Conservation (phyloP, 2,329 filamentous ascomycete species). For the Graphium sp. region DNA sequence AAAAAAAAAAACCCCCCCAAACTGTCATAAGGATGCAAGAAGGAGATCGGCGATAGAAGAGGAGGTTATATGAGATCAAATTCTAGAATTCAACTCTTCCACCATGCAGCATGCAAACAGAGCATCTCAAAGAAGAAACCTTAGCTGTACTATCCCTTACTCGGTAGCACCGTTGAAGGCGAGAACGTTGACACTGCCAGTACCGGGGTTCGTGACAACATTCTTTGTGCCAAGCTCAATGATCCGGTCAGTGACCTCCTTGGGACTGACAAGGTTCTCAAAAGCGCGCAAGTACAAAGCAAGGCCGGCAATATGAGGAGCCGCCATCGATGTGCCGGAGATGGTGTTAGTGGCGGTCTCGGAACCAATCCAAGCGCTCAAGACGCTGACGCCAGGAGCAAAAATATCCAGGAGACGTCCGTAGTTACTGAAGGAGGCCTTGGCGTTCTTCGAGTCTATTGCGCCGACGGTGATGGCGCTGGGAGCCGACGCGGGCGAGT, state of each 20-base stretch:
- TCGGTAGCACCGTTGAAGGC: slow-evolving; percentile 30
- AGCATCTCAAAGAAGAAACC: too few species aligned
- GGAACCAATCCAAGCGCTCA: slow-evolving; percentile 26
- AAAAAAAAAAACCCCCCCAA: too few species aligned
- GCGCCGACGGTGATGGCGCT: slow-evolving; percentile 36
- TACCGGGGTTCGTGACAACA: slow-evolving; percentile 20
- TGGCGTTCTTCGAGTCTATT: slow-evolving; percentile 18
- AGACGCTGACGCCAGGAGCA: slow-evolving; percentile 27
- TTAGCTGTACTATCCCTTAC: neutral
- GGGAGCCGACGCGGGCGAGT: slow-evolving; percentile 28
- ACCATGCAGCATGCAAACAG: too few species aligned
- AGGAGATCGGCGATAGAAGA: too few species aligned
- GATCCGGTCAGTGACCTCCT: slow-evolving; percentile 29
- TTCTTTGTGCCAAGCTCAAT: slow-evolving; percentile 20
- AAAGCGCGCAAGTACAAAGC: slow-evolving; percentile 25
- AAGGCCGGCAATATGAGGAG: slow-evolving; percentile 43
- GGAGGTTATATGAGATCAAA: too few species aligned
- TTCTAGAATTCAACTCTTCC: too few species aligned
- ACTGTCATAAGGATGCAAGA: too few species aligned
- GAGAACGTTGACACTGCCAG: slow-evolving; percentile 30
- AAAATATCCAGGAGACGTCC: slow-evolving; percentile 30
- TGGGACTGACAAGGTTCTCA: slow-evolving; percentile 20
- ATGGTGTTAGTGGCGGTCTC: slow-evolving; percentile 24
- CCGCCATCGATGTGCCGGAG: slow-evolving; percentile 45
- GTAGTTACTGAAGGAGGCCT: slow-evolving; percentile 30